Evolutionary conservation across 176 grass and related monocot genomes (phyloP).

Genomic region (Otatea glauca): DNA sequence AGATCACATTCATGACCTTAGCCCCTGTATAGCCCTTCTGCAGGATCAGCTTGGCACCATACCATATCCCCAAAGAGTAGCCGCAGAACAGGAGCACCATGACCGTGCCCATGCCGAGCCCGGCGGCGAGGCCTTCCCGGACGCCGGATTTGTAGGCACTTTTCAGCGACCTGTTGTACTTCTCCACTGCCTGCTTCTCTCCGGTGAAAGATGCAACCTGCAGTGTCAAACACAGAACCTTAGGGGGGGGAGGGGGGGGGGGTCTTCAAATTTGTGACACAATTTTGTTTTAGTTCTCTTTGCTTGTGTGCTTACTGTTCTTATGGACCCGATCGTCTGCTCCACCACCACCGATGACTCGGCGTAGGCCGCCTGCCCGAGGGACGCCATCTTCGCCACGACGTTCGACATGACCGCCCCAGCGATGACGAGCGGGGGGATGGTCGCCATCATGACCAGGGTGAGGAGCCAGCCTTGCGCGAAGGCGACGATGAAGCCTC

Average conservation of each 20-base stretch:
- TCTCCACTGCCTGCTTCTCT: constrained; percentile 83
- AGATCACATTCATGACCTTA: constrained; percentile 98
- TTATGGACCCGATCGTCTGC: constrained; percentile 90
- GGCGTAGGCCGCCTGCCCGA: constrained; percentile 86
- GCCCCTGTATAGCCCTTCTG: constrained; percentile 80
- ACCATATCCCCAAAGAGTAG: constrained; percentile 98
- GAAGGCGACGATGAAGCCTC: constrained; percentile 92
- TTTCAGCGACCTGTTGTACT: constrained; percentile 77
- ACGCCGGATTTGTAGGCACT: constrained; percentile 79
- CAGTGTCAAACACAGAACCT: constrained; percentile 8
- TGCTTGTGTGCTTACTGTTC: constrained; percentile 61
- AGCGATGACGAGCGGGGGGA: constrained; percentile 79
- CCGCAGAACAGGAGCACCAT: constrained; percentile 96
- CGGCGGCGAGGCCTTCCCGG: constrained; percentile 81
- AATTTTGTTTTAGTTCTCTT: background rate
- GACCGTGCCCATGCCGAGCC: constrained; percentile 82
- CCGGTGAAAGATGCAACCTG: constrained; percentile 99
- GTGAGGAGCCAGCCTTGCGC: constrained; percentile 90
- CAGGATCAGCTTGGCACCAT: constrained; percentile 90
- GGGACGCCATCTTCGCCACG: constrained; percentile 86
- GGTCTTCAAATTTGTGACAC: background rate
- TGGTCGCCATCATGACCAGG: constrained; percentile 85
- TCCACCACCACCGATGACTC: constrained; percentile 83
- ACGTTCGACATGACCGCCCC: constrained; percentile 91
- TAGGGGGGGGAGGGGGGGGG: background rate